Percentiles rank a stretch among this genome's conserved stretches.
phyloP scores from a whole-genome alignment of 805 yeast genomes.

The Huiozyma naganishii region DNA sequence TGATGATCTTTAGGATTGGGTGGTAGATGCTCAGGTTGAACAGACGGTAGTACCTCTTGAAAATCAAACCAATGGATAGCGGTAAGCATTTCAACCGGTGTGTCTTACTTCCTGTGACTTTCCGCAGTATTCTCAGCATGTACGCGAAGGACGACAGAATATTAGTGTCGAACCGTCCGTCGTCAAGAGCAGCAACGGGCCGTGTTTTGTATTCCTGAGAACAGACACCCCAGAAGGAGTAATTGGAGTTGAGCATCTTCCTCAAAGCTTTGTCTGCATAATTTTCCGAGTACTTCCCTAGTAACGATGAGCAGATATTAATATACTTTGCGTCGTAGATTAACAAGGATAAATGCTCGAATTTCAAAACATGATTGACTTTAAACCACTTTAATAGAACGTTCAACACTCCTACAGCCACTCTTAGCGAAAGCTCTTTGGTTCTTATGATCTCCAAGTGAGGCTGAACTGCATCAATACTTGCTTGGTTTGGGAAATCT shows the following conservation, averaged over 20 bases:
- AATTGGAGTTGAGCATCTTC: slow-evolving; percentile 11
- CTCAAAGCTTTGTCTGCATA: slow-evolving; percentile 26
- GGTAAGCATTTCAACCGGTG: slow-evolving; percentile 42
- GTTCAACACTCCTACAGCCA: slow-evolving; percentile 42
- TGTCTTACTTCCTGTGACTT: slow-evolving; percentile 53
- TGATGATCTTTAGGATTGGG: slow-evolving; percentile 64
- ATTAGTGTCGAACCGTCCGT: slow-evolving; percentile 1
- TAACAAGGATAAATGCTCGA: slow-evolving; percentile 59
- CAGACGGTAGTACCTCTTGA: slow-evolving; percentile 37
- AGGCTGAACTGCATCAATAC: slow-evolving; percentile 7
- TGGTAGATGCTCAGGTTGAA: slow-evolving; percentile 52
- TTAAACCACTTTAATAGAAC: slow-evolving; percentile 69
- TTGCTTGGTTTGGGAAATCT: slow-evolving; percentile 4
- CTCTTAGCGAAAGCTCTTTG: slow-evolving; percentile 54
- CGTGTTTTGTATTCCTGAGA: slow-evolving; percentile 5
- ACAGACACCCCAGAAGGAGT: slow-evolving; percentile 24
- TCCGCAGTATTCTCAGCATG: slow-evolving; percentile 41
- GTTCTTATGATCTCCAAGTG: slow-evolving; percentile 44
- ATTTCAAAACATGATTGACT: slow-evolving; percentile 64
- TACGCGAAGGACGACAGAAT: slow-evolving; percentile 16
- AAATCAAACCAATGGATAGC: slow-evolving; percentile 22
- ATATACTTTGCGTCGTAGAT: slow-evolving; percentile 61
- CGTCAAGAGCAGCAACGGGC: not conserved
- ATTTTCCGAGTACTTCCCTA: slow-evolving; percentile 19
- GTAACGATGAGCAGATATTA: slow-evolving; percentile 17